Conservation (phyloP, 495 filamentous ascomycete genomes). For the Collariella sp. region DNA sequence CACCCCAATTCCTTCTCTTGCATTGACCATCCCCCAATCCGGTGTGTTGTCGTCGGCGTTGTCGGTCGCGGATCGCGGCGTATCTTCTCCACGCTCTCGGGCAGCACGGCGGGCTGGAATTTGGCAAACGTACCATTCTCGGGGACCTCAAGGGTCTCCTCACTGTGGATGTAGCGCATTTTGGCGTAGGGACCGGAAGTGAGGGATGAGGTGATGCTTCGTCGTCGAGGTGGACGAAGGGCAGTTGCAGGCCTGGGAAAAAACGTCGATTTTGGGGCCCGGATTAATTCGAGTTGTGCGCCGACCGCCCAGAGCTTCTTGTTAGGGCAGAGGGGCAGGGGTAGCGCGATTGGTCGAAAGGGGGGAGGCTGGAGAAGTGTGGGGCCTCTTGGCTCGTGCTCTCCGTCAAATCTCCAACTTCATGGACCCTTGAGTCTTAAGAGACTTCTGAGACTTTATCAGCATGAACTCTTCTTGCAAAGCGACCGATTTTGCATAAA, state of each 20-base stretch:
- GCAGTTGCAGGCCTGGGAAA: slow-evolving; percentile 26
- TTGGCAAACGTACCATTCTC: slow-evolving; percentile 75
- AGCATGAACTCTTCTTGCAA: not conserved
- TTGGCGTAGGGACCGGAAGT: slow-evolving; percentile 42
- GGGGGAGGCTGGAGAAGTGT: slow-evolving; percentile 11
- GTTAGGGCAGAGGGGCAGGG: slow-evolving; percentile 26
- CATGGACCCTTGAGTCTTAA: not conserved
- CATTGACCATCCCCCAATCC: not conserved
- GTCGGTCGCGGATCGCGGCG: slow-evolving; percentile 11
- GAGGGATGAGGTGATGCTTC: slow-evolving; percentile 28
- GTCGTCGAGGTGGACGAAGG: slow-evolving; percentile 31
- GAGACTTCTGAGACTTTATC: not conserved
- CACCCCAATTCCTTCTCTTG: not conserved
- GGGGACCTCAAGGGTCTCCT: slow-evolving; percentile 87
- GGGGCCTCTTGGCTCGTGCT: slow-evolving; percentile 17
- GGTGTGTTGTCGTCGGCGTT: slow-evolving; percentile 6
- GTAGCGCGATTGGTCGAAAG: slow-evolving; percentile 19
- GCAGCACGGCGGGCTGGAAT: slow-evolving; percentile 7
- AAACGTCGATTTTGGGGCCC: slow-evolving; percentile 32
- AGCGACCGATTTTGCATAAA: too few relatives aligned
- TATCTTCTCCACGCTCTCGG: not conserved
- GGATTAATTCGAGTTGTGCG: slow-evolving; percentile 36
- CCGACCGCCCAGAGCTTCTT: slow-evolving; percentile 13
- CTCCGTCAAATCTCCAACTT: not conserved
- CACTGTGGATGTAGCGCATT: slow-evolving; percentile 97